Percentiles rank a stretch among this genome's conserved stretches.
Conservation (phyloP, 2,329 filamentous ascomycete species). For the Clonostachys rosea region DNA sequence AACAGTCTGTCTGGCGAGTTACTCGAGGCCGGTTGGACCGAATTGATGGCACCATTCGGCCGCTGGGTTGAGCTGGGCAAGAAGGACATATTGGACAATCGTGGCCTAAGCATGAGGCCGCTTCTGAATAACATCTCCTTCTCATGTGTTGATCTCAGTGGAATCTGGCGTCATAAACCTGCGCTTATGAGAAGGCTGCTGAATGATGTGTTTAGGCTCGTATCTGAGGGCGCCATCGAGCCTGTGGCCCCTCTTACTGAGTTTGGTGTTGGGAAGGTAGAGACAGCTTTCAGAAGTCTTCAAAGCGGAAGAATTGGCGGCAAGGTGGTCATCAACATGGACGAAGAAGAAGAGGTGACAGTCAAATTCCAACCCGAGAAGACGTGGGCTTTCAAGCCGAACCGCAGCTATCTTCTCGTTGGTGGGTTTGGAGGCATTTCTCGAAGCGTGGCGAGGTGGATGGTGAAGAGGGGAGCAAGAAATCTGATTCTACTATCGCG, state of each 20-base stretch:
- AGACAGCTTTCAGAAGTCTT: conserved; percentile 31
- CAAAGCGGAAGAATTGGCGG: conserved; percentile 31
- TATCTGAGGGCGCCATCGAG: conserved; percentile 1
- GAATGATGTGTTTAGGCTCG: conserved; percentile 13
- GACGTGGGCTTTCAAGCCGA: not conserved
- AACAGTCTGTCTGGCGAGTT: conserved; percentile 23
- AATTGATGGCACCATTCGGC: conserved; percentile 24
- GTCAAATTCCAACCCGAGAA: conserved; percentile 3
- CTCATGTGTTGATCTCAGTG: conserved; percentile 4
- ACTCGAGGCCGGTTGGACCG: conserved; percentile 19
- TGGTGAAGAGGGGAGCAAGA: conserved; percentile 11
- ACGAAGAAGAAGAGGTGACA: conserved; percentile 2
- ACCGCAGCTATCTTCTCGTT: conserved; percentile 10
- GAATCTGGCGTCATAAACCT: conserved; percentile 10
- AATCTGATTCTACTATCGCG: conserved; percentile 2
- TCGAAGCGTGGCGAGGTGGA: conserved; percentile 5
- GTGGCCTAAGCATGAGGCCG: conserved; percentile 4
- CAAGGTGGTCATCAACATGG: conserved; percentile 27
- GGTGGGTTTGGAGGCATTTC: conserved; percentile 12
- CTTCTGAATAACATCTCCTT: conserved; percentile 11
- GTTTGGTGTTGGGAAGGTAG: conserved; percentile 19
- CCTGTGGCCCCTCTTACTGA: conserved; percentile 2
- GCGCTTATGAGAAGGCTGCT: conserved; percentile 14
- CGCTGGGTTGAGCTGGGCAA: conserved; percentile 28
- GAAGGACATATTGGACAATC: conserved; percentile 13